phyloP scores from a whole-genome alignment of 805 yeast species.

The Spathaspora hagerdaliae region DNA sequence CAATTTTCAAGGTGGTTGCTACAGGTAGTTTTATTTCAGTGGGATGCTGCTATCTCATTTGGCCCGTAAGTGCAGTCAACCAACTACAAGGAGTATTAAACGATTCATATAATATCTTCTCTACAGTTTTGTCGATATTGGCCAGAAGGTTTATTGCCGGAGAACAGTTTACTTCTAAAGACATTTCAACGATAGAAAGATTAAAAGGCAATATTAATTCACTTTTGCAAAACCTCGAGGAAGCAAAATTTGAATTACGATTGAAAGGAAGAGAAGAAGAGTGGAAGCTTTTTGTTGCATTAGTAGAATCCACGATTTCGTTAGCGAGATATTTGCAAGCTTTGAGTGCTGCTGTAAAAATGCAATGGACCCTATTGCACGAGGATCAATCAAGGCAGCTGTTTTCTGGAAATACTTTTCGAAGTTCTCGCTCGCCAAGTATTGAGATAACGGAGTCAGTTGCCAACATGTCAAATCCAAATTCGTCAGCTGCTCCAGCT shows the following conservation, averaged over 20 bases:
- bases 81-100: conserved; percentile 45
- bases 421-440: conserved; percentile 11
- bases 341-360: conserved; percentile 61
- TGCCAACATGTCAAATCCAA: conserved; percentile 24
- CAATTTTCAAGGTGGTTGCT: conserved; percentile 54
- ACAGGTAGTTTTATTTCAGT: conserved; percentile 60
- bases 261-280: conserved; percentile 54
- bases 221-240: conserved; percentile 45
- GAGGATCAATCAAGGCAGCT: conserved; percentile 8
- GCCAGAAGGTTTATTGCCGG: conserved; percentile 49
- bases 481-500: conserved; percentile 13
- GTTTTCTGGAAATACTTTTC: not conserved
- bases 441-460: conserved; percentile 21
- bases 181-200: conserved; percentile 28
- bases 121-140: conserved; percentile 43
- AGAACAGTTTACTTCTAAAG: conserved; percentile 39
- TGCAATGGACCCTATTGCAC: conserved; percentile 55
- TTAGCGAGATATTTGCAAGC: conserved; percentile 62
- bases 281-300: conserved; percentile 37
- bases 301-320: conserved; percentile 50
- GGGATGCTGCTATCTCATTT: conserved; percentile 54
- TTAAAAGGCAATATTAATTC: conserved; percentile 38
- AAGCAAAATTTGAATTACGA: conserved; percentile 58
- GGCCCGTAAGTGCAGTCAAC: conserved; percentile 58
- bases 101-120: conserved; percentile 49